phyloP scores from a whole-genome alignment of 2,329 filamentous ascomycete species.

The Emergomyces orientalis region DNA sequence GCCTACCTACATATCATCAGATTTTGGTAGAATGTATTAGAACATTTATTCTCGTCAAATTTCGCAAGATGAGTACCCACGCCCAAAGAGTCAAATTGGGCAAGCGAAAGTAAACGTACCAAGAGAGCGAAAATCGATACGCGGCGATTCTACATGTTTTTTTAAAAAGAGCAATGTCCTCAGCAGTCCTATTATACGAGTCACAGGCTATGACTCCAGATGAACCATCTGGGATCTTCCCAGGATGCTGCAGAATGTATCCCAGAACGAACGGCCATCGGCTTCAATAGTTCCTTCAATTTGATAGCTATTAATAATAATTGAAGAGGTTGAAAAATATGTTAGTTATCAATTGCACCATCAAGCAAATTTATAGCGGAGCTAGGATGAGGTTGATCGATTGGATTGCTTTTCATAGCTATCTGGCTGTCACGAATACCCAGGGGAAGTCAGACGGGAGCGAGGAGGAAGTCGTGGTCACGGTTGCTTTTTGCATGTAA shows the following conservation, averaged over 20 bases:
- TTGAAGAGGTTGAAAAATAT: background rate
- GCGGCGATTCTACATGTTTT: constrained; percentile 62
- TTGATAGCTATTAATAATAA: constrained; percentile 56
- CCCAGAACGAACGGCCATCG: constrained; percentile 83
- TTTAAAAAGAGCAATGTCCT: constrained; percentile 70
- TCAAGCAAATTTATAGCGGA: background rate
- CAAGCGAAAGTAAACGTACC: constrained; percentile 28
- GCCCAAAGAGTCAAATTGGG: too few relatives aligned
- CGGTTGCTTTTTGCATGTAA: background rate
- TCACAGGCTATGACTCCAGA: constrained; percentile 74
- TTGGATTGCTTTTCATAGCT: constrained; percentile 28
- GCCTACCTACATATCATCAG: constrained; percentile 26
- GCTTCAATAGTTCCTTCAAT: constrained; percentile 67
- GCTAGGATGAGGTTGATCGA: background rate
- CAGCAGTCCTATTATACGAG: constrained; percentile 68
- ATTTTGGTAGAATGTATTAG: background rate
- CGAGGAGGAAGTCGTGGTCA: constrained; percentile 21
- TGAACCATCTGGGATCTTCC: constrained; percentile 71
- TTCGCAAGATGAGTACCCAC: background rate
- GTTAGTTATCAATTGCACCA: background rate
- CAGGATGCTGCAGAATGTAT: constrained; percentile 71
- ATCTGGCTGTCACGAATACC: constrained; percentile 73
- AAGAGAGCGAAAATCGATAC: constrained; percentile 80
- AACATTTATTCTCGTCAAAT: background rate
- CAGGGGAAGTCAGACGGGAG: constrained; percentile 63